Evolutionary conservation across 192 early-diverging fungal genomes (phyloP), one percentile per base, ranked within the genome.

Genomic region (Umbelopsis isabellina): DNA sequence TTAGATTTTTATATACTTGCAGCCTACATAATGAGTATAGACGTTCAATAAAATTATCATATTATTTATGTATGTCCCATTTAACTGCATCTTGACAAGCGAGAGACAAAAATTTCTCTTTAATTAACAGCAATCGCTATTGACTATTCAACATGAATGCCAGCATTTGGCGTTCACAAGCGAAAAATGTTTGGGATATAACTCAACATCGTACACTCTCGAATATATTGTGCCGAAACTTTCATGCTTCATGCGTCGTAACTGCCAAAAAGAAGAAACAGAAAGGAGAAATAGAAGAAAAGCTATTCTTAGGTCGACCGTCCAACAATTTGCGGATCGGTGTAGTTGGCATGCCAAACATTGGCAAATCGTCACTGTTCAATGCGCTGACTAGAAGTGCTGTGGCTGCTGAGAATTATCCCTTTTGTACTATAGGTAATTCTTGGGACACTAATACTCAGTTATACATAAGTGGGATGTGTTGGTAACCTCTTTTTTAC

Each of bases 281-380:
- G 25, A 61, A 61, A 25, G 55, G 23, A 7, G 55, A 61, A 35
- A 0, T 25, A 13, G 93, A 92, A 78, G 90, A 92, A 71, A 92
- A 92, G 82, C 71, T 88, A 55, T 80, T 89, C 49, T 84, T 94
- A 50, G 93, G 93, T 25, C 88, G 93, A 64, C 93, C 93, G 15
- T 85, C 88, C 82, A 94, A 94, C 87, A 93, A 94, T 78, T 85
- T 94, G 75, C 93, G 92, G 84, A 90, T 95, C 82, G 94, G 96
- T 73, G 94, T 98, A 37, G 97, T 99, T 33, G 98, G 98, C 47
- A 84, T 99, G 73, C 98, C 98, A 73, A 99, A 99, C 74, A 95
- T 99, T 44, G 98, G 86, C 70, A 92, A 95, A 80, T 93, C 90
- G n/a, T 89, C 91, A 37, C 89, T 93, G 74, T 94, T 94, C 84